Base-by-base conservation (phyloP, 352 stramenopile genomes). In the Pythium aphanidermatum region DNA sequence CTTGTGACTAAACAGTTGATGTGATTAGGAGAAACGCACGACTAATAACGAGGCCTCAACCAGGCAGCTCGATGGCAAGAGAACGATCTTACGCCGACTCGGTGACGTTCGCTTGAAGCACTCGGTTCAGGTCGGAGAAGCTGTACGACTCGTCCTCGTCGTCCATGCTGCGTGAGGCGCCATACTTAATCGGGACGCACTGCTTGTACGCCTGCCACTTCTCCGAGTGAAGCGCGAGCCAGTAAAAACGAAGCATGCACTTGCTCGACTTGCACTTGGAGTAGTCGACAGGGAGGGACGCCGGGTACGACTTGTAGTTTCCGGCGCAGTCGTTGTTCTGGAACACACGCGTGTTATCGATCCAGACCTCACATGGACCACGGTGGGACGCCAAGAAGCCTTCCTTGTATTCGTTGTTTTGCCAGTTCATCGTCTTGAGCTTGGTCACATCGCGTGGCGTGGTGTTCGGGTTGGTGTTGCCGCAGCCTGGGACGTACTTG, bases 231-330 rank as follows among this genome's bases (percentile, higher is more conserved):
- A 61, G 48, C 17, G 53, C 53, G 14, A 61, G 24, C 53, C 52
- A 55, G 52, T 56, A 60, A 35, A 61, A 61, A 21, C 39, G 49
- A 2, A 61, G 38, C 4, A 19, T 21, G 32, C 53, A 61, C 24
- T 32, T 51, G 30, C 44, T 37, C n/a, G n/a, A n/a, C 19, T 32
- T 44, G 38, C 55, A 63, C 21, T 37, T 33, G 16, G 52, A 73
- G 55, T 71, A 85, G 48, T 82, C 60, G 10, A 85, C 47, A 13
- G 63, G 45, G 31, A 76, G 75, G 29, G 37, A 48, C 4, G 74
- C 74, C n/a, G 76, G 63, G 23, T 46, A 63, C 16, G 43, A 38
- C 37, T 54, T 57, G 42, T 70, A 80, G 28, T 56, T 54, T 2
- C 40, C 62, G 5, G 58, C 58, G 34, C 74, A 86, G 41, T 83